Conservation (phyloP, 1,139 yeast species). For the Debaryomyces coudertii region DNA sequence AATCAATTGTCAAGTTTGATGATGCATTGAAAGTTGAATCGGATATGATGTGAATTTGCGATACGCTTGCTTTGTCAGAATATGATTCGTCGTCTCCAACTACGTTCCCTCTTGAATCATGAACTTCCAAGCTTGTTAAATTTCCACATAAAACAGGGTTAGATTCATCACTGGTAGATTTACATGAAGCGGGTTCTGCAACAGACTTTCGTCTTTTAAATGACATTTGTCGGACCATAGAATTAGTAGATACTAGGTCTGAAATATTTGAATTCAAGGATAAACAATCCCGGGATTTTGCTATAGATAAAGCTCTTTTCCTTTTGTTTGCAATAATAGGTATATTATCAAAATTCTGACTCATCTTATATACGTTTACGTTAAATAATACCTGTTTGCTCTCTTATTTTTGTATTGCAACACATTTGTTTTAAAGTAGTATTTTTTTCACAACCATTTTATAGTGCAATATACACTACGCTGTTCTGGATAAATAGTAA, state of each 20-base stretch:
- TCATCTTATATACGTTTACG: neutral
- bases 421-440: neutral
- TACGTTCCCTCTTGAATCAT: slow-evolving; percentile 5
- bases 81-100: neutral
- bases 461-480: slow-evolving; percentile 1
- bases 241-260: neutral
- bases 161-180: neutral
- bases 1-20: neutral
- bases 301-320: neutral
- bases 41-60: neutral
- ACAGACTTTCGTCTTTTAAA: neutral
- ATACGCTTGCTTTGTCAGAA: slow-evolving; percentile 5
- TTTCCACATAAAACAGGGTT: neutral
- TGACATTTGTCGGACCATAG: neutral
- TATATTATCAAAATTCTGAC: neutral
- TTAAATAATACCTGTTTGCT: neutral
- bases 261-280: slow-evolving; percentile 2
- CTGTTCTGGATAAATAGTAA: neutral
- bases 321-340: neutral
- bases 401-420: neutral
- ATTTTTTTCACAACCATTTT: slow-evolving; percentile 3
- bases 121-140: slow-evolving; percentile 17
- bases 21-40: neutral
- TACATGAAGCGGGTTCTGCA: neutral
- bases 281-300: neutral